A percentile compares a stretch with the other conserved stretches of the same genome.
Evolutionary conservation across 2,329 filamentous ascomycete genomes (phyloP).

Genomic region (Trichoderma sp.): DNA sequence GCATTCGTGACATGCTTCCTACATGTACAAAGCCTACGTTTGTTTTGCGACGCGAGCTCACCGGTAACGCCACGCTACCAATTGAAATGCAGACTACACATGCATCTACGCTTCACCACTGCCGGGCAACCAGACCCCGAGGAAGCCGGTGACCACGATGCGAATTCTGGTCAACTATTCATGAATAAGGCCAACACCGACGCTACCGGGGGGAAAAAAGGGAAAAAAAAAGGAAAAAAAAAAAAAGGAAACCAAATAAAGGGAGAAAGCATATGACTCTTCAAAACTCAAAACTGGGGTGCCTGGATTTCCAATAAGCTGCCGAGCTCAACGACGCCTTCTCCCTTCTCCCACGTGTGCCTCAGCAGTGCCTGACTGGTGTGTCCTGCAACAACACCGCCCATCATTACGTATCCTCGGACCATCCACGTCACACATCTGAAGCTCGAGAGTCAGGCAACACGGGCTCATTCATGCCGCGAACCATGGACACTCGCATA

Average conservation of each 20-base stretch:
- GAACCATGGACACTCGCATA: background rate
- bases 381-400: background rate
- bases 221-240: background rate
- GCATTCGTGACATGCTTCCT: background rate
- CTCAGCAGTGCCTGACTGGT: slow-evolving; percentile 2
- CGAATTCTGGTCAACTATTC: background rate
- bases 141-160: slow-evolving; percentile 1
- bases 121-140: slow-evolving; percentile 2
- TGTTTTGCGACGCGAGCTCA: background rate
- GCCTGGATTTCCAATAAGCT: slow-evolving; percentile 1
- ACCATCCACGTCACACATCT: slow-evolving; percentile 4
- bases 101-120: background rate
- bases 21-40: background rate
- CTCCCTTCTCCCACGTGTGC: slow-evolving; percentile 7
- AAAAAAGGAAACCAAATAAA: background rate
- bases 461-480: background rate
- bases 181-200: background rate
- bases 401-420: slow-evolving; percentile 1
- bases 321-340: background rate
- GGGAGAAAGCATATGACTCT: background rate
- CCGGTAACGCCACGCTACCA: background rate
- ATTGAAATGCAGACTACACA: background rate
- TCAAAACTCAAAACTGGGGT: background rate
- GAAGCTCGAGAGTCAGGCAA: slow-evolving; percentile 4
- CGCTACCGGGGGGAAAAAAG: background rate